phyloP scores from a whole-genome alignment of 2,329 filamentous ascomycete species.

The Ophiostoma triangulosporum region DNA sequence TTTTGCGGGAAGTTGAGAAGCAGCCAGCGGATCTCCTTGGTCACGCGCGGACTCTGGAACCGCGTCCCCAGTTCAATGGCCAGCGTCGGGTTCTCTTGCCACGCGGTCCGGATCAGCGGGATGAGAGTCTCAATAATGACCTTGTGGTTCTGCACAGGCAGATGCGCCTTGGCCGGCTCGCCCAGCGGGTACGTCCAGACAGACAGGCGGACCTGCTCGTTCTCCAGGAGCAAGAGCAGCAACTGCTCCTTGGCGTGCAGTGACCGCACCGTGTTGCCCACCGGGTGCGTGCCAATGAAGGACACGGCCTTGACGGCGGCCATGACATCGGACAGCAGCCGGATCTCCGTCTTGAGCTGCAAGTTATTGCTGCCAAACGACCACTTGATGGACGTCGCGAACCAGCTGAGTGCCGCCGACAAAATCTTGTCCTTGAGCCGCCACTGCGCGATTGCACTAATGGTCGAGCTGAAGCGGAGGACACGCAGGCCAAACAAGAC shows the following conservation, averaged over 20 bases:
- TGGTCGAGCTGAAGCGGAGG: constrained; percentile 56
- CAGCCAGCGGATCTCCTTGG: constrained; percentile 63
- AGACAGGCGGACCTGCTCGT: constrained; percentile 66
- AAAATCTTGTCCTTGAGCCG: constrained; percentile 80
- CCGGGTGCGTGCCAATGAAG: constrained; percentile 37
- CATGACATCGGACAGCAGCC: constrained; percentile 64
- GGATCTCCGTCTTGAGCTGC: constrained; percentile 85
- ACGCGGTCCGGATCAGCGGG: constrained; percentile 65
- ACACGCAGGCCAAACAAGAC: constrained; percentile 72
- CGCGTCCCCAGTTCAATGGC: constrained; percentile 74
- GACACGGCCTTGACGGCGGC: constrained; percentile 50
- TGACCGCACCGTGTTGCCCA: constrained; percentile 46
- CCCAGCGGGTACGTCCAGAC: constrained; percentile 86
- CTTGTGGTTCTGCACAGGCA: constrained; percentile 29
- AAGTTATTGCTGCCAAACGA: constrained; percentile 90
- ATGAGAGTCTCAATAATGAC: constrained; percentile 28
- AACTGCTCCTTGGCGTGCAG: constrained; percentile 71
- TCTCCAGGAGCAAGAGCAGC: constrained; percentile 66
- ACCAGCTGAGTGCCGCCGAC: constrained; percentile 81
- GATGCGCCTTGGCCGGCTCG: constrained; percentile 30
- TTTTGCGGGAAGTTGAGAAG: constrained; percentile 74
- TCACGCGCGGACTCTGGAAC: constrained; percentile 62
- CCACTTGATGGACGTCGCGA: constrained; percentile 70
- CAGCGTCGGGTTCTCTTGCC: constrained; percentile 71
- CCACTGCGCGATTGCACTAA: constrained; percentile 54